Evolutionary conservation across 2,329 filamentous ascomycete species (phyloP), one percentile per base, ranked within the genome.

Genomic region (Trichoderma aggressivum): DNA sequence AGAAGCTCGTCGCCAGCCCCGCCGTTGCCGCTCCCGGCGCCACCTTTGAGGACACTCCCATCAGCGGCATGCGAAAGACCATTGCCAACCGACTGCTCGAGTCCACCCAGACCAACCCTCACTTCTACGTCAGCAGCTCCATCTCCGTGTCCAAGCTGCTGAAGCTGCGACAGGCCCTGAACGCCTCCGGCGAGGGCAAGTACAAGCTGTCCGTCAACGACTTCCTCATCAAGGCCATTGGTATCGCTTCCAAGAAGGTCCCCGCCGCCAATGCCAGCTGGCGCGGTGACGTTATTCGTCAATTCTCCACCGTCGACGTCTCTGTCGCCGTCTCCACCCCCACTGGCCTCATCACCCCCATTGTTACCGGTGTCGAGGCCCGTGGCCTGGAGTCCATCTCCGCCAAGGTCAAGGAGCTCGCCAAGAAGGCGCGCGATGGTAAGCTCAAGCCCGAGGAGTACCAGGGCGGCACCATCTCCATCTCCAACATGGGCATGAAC

Each of bases 401-500:
- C 69, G 84, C 87, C 78, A 88, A 93, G 82, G 91, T 99, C 86
- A 98, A 98, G 88, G 94, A 97, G 80, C 92, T 99, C 70, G 94
- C 94, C 81, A 97, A 97, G 90, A 93, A 94, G 81, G 96, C 96
- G 74, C 90, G 94, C 73, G 96, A 98, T 77, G 93, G 93, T 85
- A 99, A 98, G 90, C 92, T 99, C 78, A 98, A 98, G 91, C 96
- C 96, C 61, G 95, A 99, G 83, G 94, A 99, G 85, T 99, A 97
- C 90, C 95, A 98, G 88, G 96, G 96, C 70, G 96, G 96, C 82
- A 97, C 94, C 81, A 97, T 99, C 85, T 98, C 95, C 83, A 98
- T 99, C 85, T 97, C 93, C 86, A 99, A 99, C 90, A 97, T 99
- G 96, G 96, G 96, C 84, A 99, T 99, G 96, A 99, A 99, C 89